Evolutionary conservation across 805 yeast genomes (phyloP).

Genomic region (Yarrowia porcina): DNA sequence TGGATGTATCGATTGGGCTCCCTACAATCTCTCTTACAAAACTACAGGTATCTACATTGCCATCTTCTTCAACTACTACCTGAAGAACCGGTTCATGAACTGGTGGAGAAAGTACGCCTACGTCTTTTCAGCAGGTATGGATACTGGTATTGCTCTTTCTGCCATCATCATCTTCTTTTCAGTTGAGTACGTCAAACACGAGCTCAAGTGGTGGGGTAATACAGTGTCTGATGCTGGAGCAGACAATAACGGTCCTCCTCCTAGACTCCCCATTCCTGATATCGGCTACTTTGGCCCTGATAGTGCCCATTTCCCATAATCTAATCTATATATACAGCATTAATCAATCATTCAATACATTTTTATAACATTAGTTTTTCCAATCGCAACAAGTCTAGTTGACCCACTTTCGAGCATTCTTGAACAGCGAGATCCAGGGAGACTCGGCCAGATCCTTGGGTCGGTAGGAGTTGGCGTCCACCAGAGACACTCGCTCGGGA

Average conservation of each 20-base stretch:
- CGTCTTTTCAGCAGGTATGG: slow-evolving; percentile 47
- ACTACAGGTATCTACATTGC: slow-evolving; percentile 45
- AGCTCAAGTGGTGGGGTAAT: slow-evolving; percentile 54
- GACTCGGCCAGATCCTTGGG: slow-evolving; percentile 75
- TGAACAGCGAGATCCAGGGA: slow-evolving; percentile 93
- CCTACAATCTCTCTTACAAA: slow-evolving; percentile 41
- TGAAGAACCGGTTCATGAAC: slow-evolving; percentile 43
- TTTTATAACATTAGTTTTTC: slow-evolving; percentile 13
- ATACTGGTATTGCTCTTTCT: slow-evolving; percentile 51
- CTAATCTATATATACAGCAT: background rate
- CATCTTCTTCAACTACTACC: slow-evolving; percentile 45
- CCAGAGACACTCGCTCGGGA: slow-evolving; percentile 90
- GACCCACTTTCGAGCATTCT: slow-evolving; percentile 93
- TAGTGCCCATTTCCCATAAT: slow-evolving; percentile 30
- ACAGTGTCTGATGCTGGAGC: slow-evolving; percentile 25
- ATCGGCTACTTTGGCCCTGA: slow-evolving; percentile 37
- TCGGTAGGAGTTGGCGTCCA: slow-evolving; percentile 72
- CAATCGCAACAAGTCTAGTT: slow-evolving; percentile 28
- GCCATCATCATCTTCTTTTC: slow-evolving; percentile 47
- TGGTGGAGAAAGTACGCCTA: slow-evolving; percentile 58
- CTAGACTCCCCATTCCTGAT: slow-evolving; percentile 26
- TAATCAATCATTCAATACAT: slow-evolving; percentile 16
- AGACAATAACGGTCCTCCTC: background rate
- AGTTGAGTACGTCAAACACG: slow-evolving; percentile 39
- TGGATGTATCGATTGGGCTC: slow-evolving; percentile 3